Base-by-base conservation (phyloP, 495 filamentous ascomycete genomes). In the Hyaloscypha variabilis region DNA sequence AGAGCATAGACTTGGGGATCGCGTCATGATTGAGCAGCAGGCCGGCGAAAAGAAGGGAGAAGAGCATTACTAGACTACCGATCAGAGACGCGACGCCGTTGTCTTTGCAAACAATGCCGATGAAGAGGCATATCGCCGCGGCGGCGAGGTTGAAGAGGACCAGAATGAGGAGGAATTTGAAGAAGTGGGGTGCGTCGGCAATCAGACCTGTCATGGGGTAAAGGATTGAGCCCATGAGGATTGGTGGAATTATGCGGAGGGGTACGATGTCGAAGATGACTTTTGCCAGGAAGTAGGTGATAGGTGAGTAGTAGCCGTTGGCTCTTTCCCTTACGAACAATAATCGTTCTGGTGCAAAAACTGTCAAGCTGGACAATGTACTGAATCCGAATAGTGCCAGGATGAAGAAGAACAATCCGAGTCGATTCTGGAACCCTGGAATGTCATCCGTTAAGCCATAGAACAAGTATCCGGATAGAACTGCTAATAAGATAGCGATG, bases 141-240 rank as follows among this genome's bases (percentile, higher is more conserved):
- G 95, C 95, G 0, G 96, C 93, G 21, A 99, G 80, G 75, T 98
- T 99, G 79, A 99, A 99, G 29, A 99, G 86, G 4, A 97, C 90
- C 36, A 99, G 80, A 28, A 97, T 90, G 8, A 98, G 82, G 70
- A 98, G 85, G 72, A 97, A 99, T 62, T 90, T 91, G 69, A 95
- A 82, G 75, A 99, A 99, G 70, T 96, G 87, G 13, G 86, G 83
- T 80, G 87, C 89, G 56, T 91, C 88, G 4, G 94, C 83, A 46
- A 94, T 89, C 10, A 99, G 82, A n/a, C 95, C 95, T 0, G 94
- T 92, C 96, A 99, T 99, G 1, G 95, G 95, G 76, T 99, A 99
- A 26, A 99, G 85, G 67, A 99, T 97, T 8, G 90, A 82, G n/a
- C 95, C 96, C 84, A 98, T 94, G 62, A 99, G 90, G 69, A 98